A percentile compares a stretch with the other conserved stretches of the same genome.
Conservation (phyloP, 148 eudicot species). For the Vaccinium corymbosum region DNA sequence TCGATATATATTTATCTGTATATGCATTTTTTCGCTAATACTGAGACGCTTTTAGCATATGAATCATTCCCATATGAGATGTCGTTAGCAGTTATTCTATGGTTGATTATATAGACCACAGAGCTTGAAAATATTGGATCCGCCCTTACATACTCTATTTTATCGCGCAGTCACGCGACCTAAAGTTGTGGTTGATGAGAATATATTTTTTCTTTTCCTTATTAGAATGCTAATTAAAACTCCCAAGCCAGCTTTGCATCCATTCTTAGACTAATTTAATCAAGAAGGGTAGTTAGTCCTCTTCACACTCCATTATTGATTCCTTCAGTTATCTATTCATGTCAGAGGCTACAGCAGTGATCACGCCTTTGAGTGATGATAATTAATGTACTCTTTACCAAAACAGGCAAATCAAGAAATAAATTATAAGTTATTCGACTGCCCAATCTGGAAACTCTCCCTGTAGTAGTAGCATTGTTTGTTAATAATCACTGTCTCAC, state of each 20-base stretch:
- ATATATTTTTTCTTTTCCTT: no score
- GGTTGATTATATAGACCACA: no score
- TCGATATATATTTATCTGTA: no score
- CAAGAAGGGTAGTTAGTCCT: not conserved
- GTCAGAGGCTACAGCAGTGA: not conserved
- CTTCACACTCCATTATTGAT: conserved; percentile 3
- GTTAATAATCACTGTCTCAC: not conserved
- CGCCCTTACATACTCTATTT: no score
- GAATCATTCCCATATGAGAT: no score
- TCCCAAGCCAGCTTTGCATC: not conserved
- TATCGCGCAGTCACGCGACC: no score
- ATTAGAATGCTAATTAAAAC: not conserved
- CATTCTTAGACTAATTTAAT: not conserved
- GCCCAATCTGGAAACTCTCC: not conserved
- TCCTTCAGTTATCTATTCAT: not conserved
- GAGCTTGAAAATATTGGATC: no score
- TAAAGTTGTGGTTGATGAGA: no score
- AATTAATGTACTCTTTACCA: not conserved
- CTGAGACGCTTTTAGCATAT: no score
- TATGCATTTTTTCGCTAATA: no score
- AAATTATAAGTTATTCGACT: not conserved
- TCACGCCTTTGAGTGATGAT: not conserved
- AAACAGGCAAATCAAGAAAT: not conserved
- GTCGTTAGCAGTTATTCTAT: no score
- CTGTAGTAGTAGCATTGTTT: not conserved